These are phyloP conservation scores for Parascedosporium putredinis DNA, from an alignment of 2,329 filamentous ascomycete genomes.

Conservation along the genomic window DNA sequence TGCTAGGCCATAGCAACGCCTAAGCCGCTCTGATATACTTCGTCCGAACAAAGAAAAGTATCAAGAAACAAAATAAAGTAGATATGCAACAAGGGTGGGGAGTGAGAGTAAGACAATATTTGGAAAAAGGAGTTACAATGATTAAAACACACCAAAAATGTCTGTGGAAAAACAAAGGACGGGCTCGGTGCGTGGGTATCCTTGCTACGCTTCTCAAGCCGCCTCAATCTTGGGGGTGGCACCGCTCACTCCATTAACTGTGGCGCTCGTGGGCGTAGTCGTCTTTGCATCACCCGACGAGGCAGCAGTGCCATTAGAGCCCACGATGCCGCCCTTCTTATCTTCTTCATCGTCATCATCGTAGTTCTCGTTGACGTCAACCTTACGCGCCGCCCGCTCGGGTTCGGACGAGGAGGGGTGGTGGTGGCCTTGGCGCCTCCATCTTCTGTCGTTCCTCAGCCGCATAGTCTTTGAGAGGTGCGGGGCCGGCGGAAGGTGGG, in stretches of 20 bases:
- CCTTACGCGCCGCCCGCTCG: conserved; percentile 74
- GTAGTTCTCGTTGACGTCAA: conserved; percentile 96
- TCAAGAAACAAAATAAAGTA: neutral
- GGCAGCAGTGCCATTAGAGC: conserved; percentile 27
- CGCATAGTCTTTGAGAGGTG: conserved; percentile 38
- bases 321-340: conserved; percentile 37
- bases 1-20: neutral
- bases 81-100: conserved; percentile 4
- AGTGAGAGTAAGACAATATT: conserved; percentile 2
- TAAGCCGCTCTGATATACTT: neutral
- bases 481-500: conserved; percentile 27
- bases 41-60: conserved; percentile 2
- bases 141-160: neutral
- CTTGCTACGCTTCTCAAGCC: conserved; percentile 9
- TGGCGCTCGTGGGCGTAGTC: conserved; percentile 35
- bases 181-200: neutral
- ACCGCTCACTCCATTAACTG: conserved; percentile 37
- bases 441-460: conserved; percentile 47
- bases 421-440: conserved; percentile 23
- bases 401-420: conserved; percentile 43
- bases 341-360: conserved; percentile 90
- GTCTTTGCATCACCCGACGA: conserved; percentile 36
- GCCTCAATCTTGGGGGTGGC: conserved; percentile 37
- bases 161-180: neutral
- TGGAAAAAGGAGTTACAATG: neutral